A percentile compares a stretch with the other conserved stretches of the same genome.
These are phyloP conservation scores for Diaporthe sp. DNA, from an alignment of 2,329 filamentous ascomycete genomes.

Conservation along the genomic window DNA sequence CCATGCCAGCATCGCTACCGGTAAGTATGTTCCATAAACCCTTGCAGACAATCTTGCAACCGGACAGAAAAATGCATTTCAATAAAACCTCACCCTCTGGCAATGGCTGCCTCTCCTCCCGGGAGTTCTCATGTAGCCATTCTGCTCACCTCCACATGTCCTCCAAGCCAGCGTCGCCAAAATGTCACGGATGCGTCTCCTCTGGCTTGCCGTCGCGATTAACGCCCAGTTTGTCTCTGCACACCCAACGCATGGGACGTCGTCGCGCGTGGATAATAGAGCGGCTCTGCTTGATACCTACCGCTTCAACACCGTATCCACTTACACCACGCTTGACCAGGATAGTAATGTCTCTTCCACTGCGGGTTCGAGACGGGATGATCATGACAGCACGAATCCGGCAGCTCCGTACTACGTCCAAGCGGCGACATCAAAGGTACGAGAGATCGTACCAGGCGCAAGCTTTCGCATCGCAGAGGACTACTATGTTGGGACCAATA, in stretches of 20 bases:
- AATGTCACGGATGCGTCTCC: neutral
- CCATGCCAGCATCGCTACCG: neutral
- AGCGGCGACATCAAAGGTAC: neutral
- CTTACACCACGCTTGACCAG: conserved; percentile 3
- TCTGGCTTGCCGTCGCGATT: neutral
- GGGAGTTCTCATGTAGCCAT: too few relatives aligned
- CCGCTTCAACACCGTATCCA: neutral
- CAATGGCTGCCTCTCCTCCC: too few relatives aligned
- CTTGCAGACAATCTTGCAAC: neutral
- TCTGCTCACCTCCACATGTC: neutral
- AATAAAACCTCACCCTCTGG: neutral
- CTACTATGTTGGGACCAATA: neutral
- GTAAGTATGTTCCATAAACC: neutral
- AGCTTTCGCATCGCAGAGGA: neutral
- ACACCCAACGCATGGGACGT: neutral
- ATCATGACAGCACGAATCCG: neutral
- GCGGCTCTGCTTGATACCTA: neutral
- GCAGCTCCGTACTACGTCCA: neutral
- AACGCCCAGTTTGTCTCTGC: neutral
- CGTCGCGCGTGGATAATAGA: neutral
- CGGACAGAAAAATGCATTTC: neutral
- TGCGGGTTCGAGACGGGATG: neutral
- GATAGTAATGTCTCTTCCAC: neutral
- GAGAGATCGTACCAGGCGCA: neutral
- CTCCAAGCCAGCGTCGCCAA: neutral